Evolutionary conservation across 352 stramenopile genomes (phyloP), one percentile per base, ranked within the genome.

Genomic region (Phytophthora rubi): DNA sequence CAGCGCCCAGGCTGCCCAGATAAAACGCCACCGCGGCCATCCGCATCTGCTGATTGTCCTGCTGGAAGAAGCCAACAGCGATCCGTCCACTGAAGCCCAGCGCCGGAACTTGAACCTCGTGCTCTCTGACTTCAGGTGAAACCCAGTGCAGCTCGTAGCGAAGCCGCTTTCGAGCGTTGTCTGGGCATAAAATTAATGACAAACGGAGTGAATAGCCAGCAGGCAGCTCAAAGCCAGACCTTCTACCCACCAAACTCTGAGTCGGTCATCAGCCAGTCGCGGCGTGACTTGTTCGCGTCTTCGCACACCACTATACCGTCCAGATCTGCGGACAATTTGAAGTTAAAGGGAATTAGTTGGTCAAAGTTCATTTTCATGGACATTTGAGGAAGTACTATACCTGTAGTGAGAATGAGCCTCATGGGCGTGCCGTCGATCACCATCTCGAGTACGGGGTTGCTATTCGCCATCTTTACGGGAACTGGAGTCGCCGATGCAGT

Each of bases 151-250:
- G 59, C 39, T 89, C 75, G 62, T 81, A 82, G 8, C 71, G 82
- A 26, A 92, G 65, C 39, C 86, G 70, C 33, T 81, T 81, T 12
- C 82, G 82, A 55, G 84, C 74, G 57, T 87, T 88, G 53, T 92
- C 80, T 92, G 18, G 0, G 15, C 42, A 55, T 9, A 49, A 12
- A 53, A 45, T 52, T 23, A 12, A 7, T 23, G 42, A 23, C 1
- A 6, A 49, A n/a, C 32, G 30, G 4, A 4, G 13, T 55, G 9
- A 33, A 30, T 54, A 35, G 3, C 12, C 21, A 7, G 32, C 21
- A 53, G 23, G 18, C 16, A 23, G 6, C n/a, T 30, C 26, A 52
- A 28, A 28, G 7, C 45, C 4, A 52, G 5, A 8, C 45, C 23
- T 1, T 30, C 10, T 21, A n/a, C 53, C 10, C 45, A 76, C 68